Evolutionary conservation across 2,329 filamentous ascomycete species (phyloP).

Genomic region (Botrytis paeoniae): DNA sequence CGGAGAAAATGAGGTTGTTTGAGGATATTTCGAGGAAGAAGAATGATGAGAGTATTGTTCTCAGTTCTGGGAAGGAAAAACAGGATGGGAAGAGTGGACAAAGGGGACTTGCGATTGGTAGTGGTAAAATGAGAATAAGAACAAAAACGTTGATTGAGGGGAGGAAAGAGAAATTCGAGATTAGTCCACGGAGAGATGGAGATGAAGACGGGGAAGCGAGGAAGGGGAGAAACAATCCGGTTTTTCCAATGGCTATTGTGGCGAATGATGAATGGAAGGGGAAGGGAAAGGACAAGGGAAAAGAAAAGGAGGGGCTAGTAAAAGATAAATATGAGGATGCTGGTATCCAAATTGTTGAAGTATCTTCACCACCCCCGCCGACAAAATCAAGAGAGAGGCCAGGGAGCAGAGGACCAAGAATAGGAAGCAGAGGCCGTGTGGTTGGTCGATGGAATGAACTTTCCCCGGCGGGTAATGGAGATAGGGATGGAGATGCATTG

Average conservation of each 20-base stretch:
- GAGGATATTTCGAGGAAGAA: conserved; percentile 21
- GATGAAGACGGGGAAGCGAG: not conserved
- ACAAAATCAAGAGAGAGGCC: not conserved
- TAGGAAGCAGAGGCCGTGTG: not conserved
- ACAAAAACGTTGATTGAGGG: not conserved
- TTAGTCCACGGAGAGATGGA: not conserved
- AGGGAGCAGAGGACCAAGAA: not conserved
- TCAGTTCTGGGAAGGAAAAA: not conserved
- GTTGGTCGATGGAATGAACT: conserved; percentile 1
- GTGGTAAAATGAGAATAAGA: not conserved
- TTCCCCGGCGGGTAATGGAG: no score
- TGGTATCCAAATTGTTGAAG: not conserved
- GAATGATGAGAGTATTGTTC: not conserved
- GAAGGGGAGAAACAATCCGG: not conserved
- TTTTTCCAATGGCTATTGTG: not conserved
- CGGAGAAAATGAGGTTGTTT: conserved; percentile 32
- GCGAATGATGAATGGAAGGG: not conserved
- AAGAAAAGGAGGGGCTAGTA: not conserved
- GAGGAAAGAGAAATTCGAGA: conserved; percentile 6
- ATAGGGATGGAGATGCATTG: not conserved
- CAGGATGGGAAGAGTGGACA: conserved; percentile 16
- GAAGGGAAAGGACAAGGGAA: not conserved
- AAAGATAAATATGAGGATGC: not conserved
- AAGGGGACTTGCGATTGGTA: not conserved
- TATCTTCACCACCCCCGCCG: not conserved